Evolutionary conservation across 345 rosid species (phyloP), one percentile per base, ranked within the genome.

Genomic region (Brassica nigra): DNA sequence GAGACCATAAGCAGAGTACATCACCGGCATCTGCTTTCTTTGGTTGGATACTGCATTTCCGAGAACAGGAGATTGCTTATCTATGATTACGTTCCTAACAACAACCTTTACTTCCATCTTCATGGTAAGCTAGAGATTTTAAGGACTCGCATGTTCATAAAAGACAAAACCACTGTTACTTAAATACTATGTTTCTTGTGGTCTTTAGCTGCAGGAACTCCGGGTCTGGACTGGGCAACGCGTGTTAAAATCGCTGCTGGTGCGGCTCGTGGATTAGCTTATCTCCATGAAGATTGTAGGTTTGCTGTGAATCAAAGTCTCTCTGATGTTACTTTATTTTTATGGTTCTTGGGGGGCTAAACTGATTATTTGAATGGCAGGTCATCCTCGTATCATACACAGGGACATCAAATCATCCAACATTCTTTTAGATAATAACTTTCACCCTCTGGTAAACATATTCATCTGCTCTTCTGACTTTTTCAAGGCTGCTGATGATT

Each of bases 261-360:
- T 73, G 99, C 97, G 29, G 97, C 97, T 84, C 99, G 97, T 66
- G 99, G 99, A 73, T 70, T 92, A 83, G 94, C 97, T 84, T 95
- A 95, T 86, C 99, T 95, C 73, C 97, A 95, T 86, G 97, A 95
- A 84, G 97, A 91, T 78, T 95, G 99, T 92, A 84, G 87, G 95
- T 79, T 76, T 18, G 29, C 78, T 75, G 33, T 58, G 59, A 16
- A 16, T 54, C 59, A 54, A 5, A 0, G 28, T 58, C 30, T 20
- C 30, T 20, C 14, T 58, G 14, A 58, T 20, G 30, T 23, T 58
- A 20, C 30, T 20, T 8, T 3, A 0, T 58, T 57, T 3, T 18
- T 18, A 57, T 8, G 66, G 71, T 71, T 65, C 76, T 70, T 71
- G 42, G 9, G 20, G 42, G 37, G 18, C 66, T 69, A 15, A 42